phyloP scores from a whole-genome alignment of 2,329 filamentous ascomycete genomes.

The Talaromyces pinophilus region DNA sequence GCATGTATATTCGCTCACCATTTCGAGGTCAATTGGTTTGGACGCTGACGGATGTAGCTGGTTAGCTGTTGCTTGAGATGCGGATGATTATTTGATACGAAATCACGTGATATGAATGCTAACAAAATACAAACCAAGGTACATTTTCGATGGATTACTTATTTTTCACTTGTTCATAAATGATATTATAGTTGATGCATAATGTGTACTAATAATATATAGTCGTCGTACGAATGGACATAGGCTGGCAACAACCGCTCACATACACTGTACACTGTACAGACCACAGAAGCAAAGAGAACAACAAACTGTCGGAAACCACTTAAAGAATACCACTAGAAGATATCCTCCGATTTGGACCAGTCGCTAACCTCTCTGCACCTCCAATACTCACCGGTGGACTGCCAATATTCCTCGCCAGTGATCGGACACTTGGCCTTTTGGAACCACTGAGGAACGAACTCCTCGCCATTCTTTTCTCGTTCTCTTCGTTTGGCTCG shows the following conservation, averaged over 20 bases:
- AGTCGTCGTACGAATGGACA: not conserved
- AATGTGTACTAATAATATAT: not conserved
- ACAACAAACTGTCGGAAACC: not conserved
- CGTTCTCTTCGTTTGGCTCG: slow-evolving; percentile 70
- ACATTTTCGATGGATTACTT: not conserved
- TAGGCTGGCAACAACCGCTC: not conserved
- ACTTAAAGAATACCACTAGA: slow-evolving; percentile 40
- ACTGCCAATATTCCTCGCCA: slow-evolving; percentile 87
- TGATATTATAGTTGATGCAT: slow-evolving; percentile 3
- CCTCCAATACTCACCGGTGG: slow-evolving; percentile 86
- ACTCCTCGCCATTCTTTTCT: slow-evolving; percentile 78
- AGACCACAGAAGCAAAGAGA: not conserved
- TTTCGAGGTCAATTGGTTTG: slow-evolving; percentile 25
- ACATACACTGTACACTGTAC: not conserved
- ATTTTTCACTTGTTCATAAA: not conserved
- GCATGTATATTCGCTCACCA: slow-evolving; percentile 46
- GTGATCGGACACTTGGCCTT: slow-evolving; percentile 73
- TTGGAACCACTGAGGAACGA: slow-evolving; percentile 80
- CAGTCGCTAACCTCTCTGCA: slow-evolving; percentile 65
- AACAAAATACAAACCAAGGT: not conserved
- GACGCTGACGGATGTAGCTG: not conserved
- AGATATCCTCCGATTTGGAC: slow-evolving; percentile 74
- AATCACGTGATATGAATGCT: slow-evolving; percentile 15
- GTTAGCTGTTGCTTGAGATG: not conserved
- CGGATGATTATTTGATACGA: slow-evolving; percentile 2